Evolutionary conservation across 2,329 filamentous ascomycete species (phyloP).

Genomic region (Uncinocarpus reesii): DNA sequence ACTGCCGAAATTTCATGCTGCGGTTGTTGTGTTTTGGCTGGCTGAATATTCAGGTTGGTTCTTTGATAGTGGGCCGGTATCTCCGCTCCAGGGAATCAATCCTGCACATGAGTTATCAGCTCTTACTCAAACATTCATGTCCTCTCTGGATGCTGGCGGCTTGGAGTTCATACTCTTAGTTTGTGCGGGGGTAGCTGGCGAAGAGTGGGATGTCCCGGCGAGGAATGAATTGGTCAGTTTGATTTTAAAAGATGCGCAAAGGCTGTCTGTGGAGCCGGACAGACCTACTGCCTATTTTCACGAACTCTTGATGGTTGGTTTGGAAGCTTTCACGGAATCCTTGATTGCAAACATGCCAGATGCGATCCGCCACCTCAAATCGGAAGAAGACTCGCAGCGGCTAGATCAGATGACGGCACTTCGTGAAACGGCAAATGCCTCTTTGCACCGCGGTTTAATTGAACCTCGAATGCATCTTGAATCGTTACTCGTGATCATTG

Average conservation of each 20-base stretch:
- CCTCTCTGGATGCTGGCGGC: slow-evolving; percentile 74
- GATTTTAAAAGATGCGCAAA: slow-evolving; percentile 67
- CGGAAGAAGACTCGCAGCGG: slow-evolving; percentile 76
- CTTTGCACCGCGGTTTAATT: slow-evolving; percentile 32
- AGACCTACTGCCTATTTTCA: slow-evolving; percentile 65
- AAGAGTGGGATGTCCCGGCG: slow-evolving; percentile 80
- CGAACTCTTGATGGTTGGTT: slow-evolving; percentile 60
- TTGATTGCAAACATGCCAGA: slow-evolving; percentile 95
- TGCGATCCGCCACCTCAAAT: slow-evolving; percentile 71
- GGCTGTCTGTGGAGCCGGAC: slow-evolving; percentile 56
- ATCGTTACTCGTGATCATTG: slow-evolving; percentile 81
- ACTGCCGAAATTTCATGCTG: slow-evolving; percentile 65
- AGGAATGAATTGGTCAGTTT: slow-evolving; percentile 72
- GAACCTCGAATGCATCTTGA: slow-evolving; percentile 56
- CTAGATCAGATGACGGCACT: slow-evolving; percentile 38
- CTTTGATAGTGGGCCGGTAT: slow-evolving; percentile 57
- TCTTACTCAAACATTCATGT: slow-evolving; percentile 61
- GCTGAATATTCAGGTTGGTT: slow-evolving; percentile 89
- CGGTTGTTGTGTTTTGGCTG: slow-evolving; percentile 75
- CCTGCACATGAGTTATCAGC: slow-evolving; percentile 57
- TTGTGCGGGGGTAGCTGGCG: slow-evolving; percentile 66
- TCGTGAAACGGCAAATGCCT: slow-evolving; percentile 35
- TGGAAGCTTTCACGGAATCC: slow-evolving; percentile 80
- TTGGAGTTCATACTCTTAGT: slow-evolving; percentile 85
- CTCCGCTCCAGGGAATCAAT: slow-evolving; percentile 52